These are phyloP conservation scores for Beauveria sp. DNA, from an alignment of 2,329 filamentous ascomycete species.

Conservation along the genomic window DNA sequence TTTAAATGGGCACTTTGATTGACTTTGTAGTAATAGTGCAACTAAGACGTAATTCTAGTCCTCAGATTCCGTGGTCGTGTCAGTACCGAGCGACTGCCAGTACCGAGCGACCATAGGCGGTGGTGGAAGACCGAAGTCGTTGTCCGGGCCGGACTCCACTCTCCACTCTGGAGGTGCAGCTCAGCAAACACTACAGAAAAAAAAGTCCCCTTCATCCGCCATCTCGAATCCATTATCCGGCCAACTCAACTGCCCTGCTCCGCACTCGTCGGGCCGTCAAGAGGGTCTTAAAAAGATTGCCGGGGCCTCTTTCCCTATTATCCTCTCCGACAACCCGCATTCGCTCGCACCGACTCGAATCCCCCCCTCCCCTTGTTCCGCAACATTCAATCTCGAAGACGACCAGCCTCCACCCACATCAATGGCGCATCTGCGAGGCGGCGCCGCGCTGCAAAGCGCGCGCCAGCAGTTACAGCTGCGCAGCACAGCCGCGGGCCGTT, in stretches of 20 bases:
- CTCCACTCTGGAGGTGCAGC: background rate
- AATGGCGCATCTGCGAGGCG: slow-evolving; percentile 27
- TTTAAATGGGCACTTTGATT: background rate
- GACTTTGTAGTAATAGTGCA: background rate
- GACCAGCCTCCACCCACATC: background rate
- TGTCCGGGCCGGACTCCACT: background rate
- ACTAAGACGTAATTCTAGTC: background rate
- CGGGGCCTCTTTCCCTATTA: background rate
- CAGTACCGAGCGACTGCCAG: background rate
- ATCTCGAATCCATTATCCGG: background rate
- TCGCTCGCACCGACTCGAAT: background rate
- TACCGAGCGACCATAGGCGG: background rate
- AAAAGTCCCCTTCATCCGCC: slow-evolving; percentile 5
- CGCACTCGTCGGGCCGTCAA: background rate
- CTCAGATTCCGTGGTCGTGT: background rate
- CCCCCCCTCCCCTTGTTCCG: too few relatives aligned
- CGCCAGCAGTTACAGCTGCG: slow-evolving; percentile 10
- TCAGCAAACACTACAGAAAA: background rate
- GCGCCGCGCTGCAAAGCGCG: slow-evolving; percentile 23
- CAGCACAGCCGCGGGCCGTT: slow-evolving; percentile 1
- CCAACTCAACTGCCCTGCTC: background rate
- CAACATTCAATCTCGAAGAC: background rate
- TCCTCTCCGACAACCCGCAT: background rate
- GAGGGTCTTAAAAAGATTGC: background rate
- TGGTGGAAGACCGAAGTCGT: background rate